Base-by-base conservation (phyloP, 2,329 filamentous ascomycete species). In the Keithomyces neogunnii region DNA sequence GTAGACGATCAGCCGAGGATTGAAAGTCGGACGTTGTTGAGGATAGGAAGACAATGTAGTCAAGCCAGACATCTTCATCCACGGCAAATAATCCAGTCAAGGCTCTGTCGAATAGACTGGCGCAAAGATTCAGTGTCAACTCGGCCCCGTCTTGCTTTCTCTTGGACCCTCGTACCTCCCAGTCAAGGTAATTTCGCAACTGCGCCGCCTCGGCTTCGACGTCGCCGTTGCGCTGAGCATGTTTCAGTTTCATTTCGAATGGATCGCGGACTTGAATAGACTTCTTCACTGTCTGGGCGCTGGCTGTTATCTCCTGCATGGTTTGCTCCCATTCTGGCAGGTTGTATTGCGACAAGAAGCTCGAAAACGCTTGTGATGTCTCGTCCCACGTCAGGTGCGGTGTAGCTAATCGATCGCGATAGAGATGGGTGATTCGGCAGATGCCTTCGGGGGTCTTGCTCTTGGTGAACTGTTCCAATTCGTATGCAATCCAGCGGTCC, bases 1-100 rank as follows among this genome's bases (percentile, higher is more conserved):
- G 76, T 38, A 87, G 68, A 32, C 60, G 62, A 35, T 58, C 60
- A n/a, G 35, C 26, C 67, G 77, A 51, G 64, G 68, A 51, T 62
- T 68, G 57, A 51, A 66, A 43, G 56, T 69, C 56, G 58, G 63
- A 58, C 66, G 70, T 50, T 57, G 69, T 66, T 52, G 72, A 77
- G n/a, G 73, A 76, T 46, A 93, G 70, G 57, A 89, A 90, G 54
- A 89, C 86, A 31, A 89, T 73, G 60, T 90, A 89, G 57, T 95
- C 89, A 62, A 86, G 83, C 92, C 92, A 97, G 43, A 87, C 77
- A 11, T 78, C 74, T 38, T 89, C 80, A 59, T 92, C 84, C 1
- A 83, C 82, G 3, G 87, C 82, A 53, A 95, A 87, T 39, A 85
- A 72, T 38, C 77, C 65, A 72, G 80, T 68, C 46, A 92, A 76